These are phyloP conservation scores for Xerocomus spinulosus DNA, from an alignment of 768 basidiomycete genomes.

Conservation along the genomic window DNA sequence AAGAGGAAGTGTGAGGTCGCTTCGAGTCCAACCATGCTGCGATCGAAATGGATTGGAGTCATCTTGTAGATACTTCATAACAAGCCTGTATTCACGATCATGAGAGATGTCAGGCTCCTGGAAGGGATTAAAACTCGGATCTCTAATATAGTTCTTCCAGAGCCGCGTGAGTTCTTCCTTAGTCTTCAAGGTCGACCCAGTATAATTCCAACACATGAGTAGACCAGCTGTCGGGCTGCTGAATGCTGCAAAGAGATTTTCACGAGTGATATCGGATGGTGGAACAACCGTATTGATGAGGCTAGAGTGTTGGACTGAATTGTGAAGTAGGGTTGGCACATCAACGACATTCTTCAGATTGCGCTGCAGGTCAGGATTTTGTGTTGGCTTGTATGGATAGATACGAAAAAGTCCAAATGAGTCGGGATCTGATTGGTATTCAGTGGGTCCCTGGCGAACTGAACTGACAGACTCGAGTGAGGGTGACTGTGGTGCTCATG, in stretches of 20 bases:
- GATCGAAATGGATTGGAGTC: conserved; percentile 5
- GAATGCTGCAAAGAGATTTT: conserved; percentile 17
- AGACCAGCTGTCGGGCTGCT: conserved; percentile 18
- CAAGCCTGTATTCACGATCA: not conserved
- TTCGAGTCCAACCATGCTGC: conserved; percentile 6
- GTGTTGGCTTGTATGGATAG: not conserved
- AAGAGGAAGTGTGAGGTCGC: not conserved
- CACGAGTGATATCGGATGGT: not conserved
- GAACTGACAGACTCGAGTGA: too few species aligned
- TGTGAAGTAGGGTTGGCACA: not conserved
- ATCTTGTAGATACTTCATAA: not conserved
- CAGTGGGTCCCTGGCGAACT: too few species aligned
- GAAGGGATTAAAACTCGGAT: conserved; percentile 17
- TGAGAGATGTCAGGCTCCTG: not conserved
- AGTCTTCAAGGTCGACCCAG: conserved; percentile 27
- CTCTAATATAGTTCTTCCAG: conserved; percentile 20
- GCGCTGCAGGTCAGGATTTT: not conserved
- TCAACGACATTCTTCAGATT: not conserved
- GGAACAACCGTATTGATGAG: not conserved
- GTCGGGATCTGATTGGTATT: not conserved
- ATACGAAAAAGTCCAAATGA: conserved; percentile 2
- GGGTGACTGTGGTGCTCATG: not conserved
- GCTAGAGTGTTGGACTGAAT: not conserved
- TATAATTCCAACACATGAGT: conserved; percentile 32
- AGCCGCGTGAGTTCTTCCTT: conserved; percentile 22